Evolutionary conservation across 768 basidiomycete species (phyloP), one percentile per base, ranked within the genome.

Genomic region (Russula brevipes): DNA sequence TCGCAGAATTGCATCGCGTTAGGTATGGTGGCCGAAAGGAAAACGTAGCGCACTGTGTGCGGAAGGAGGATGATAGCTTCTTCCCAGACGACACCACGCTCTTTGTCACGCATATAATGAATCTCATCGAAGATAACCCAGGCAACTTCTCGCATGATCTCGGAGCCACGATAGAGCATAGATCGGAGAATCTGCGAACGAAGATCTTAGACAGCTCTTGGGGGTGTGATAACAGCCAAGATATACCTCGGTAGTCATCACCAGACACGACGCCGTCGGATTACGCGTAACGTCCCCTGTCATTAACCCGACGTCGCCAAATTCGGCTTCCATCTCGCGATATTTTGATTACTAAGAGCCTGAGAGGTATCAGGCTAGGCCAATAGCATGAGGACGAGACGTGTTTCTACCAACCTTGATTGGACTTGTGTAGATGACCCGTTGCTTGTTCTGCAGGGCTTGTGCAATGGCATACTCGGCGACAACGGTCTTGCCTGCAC

Each of bases 61-160:
- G 97, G 97, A 11, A 99, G 85, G 2, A 99, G 85, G 69, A 98
- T 98, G 72, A 98, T 97, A 1, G 94, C 95, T 74, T 97, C 95
- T 76, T 99, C 96, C 97, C 97, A 98, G 33, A 99, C 97, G 19
- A 99, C 97, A 68, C 97, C 97, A 68, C 97, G 91, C 73, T 99
- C 97, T 71, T 94, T 94, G 79, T 98, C 97, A 64, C 97, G 88
- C 97, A 98, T 99, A 77, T 98, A 99, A 73, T 99, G 97, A 65
- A 99, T 97, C 77, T 99, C 97, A 72, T 99, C 97, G 74, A 98
- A 99, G 67, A 99, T 85, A 60, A 98, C 96, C 97, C 97, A 99
- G 1, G 95, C 94, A n/a, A 99, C 96, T 78, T 99, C 97, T 60
- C 97, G 91, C 90, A 98, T 95, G 68, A 99, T 89, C 77, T 99